phyloP scores from a whole-genome alignment of 2,329 filamentous ascomycete genomes.

The Cladophialophora psammophila region DNA sequence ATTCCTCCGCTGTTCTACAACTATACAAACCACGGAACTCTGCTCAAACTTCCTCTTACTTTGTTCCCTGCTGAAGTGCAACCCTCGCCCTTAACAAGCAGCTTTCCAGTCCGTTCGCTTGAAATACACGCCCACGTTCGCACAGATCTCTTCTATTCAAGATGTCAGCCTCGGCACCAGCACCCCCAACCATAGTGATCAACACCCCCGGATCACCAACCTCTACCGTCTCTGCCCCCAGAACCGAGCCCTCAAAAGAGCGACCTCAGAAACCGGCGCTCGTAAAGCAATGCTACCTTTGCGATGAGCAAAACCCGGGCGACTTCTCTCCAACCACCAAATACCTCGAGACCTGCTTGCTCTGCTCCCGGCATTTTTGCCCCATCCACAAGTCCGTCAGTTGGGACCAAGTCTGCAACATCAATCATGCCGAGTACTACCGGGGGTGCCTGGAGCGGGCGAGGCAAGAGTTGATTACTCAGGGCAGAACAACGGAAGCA shows the following conservation, averaged over 20 bases:
- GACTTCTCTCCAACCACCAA: conserved; percentile 42
- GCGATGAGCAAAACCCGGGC: conserved; percentile 42
- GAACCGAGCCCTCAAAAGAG: conserved; percentile 9
- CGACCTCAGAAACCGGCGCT: conserved; percentile 30
- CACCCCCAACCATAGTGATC: conserved; percentile 39
- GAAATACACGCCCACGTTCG: conserved; percentile 13
- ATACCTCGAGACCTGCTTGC: conserved; percentile 39
- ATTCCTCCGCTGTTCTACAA: conserved; percentile 3
- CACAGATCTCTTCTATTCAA: conserved; percentile 18
- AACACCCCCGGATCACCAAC: conserved; percentile 33
- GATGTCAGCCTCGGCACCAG: conserved; percentile 27
- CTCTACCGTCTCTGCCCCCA: conserved; percentile 24
- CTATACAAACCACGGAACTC: background rate
- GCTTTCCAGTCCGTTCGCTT: background rate
- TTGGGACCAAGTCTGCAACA: conserved; percentile 40
- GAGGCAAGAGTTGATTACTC: conserved; percentile 30
- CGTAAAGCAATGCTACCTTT: conserved; percentile 39
- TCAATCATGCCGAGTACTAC: conserved; percentile 41
- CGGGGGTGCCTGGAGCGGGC: conserved; percentile 37
- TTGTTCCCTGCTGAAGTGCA: background rate
- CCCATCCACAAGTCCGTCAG: conserved; percentile 39
- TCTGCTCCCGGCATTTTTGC: conserved; percentile 40
- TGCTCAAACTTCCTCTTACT: background rate
- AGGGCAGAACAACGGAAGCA: conserved; percentile 29
- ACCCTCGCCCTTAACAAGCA: background rate